phyloP scores from a whole-genome alignment of 1,139 yeast genomes.

The Lodderomyces oxycetoniae region DNA sequence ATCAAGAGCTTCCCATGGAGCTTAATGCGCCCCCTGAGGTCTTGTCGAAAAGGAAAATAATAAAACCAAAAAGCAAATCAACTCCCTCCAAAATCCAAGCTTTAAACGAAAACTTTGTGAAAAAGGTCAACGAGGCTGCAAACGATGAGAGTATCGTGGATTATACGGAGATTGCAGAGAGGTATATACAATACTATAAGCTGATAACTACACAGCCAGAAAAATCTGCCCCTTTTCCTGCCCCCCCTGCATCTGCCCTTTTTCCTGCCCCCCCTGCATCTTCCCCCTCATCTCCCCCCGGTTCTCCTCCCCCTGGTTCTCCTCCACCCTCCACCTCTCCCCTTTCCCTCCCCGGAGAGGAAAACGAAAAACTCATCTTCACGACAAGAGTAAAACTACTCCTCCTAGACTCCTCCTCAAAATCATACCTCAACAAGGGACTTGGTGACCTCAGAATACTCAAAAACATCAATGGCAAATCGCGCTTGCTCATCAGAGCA shows the following conservation, averaged over 20 bases:
- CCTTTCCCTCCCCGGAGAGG: constrained; percentile 94
- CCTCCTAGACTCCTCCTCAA: constrained; percentile 48
- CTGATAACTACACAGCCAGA: constrained; percentile 39
- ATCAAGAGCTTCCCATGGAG: constrained; percentile 32
- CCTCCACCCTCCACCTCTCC: too few species aligned
- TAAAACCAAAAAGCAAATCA: constrained; percentile 47
- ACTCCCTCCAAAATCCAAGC: constrained; percentile 61
- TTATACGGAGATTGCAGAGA: constrained; percentile 51
- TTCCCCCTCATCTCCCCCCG: too few species aligned
- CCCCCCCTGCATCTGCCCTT: too few species aligned
- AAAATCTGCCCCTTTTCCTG: too few species aligned
- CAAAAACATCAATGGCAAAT: constrained; percentile 54
- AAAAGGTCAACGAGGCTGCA: constrained; percentile 42
- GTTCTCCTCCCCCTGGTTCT: too few species aligned
- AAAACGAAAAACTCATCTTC: constrained; percentile 62
- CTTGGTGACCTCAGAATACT: constrained; percentile 78
- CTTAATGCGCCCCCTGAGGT: constrained; percentile 55
- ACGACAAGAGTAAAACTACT: constrained; percentile 71
- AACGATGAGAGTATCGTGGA: constrained; percentile 50
- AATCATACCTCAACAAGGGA: constrained; percentile 60
- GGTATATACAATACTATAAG: constrained; percentile 55
- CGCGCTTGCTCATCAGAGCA: constrained; percentile 75
- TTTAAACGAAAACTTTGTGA: constrained; percentile 60
- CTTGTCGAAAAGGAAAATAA: constrained; percentile 63
- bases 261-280: too few species aligned